phyloP scores from a whole-genome alignment of 2,329 filamentous ascomycete species.

The Fusarium zealandicum region DNA sequence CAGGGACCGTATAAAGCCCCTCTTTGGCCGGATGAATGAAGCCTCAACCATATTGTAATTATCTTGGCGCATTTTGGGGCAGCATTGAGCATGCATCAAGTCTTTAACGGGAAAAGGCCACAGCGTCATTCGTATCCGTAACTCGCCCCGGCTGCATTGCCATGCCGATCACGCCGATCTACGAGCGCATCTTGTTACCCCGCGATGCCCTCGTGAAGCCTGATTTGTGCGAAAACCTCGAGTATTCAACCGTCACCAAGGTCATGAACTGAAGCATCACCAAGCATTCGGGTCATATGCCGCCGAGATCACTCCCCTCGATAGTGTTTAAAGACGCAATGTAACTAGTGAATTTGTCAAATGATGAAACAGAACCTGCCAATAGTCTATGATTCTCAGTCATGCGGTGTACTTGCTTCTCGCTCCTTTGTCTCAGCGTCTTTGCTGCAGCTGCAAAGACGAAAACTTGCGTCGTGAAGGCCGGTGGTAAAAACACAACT shows the following conservation, averaged over 20 bases:
- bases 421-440: neutral
- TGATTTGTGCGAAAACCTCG: neutral
- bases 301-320: neutral
- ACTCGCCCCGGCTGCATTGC: neutral
- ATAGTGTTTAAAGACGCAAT: neutral
- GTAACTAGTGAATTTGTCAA: too few relatives aligned
- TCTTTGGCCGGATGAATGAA: too few relatives aligned
- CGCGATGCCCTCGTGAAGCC: neutral
- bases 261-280: neutral
- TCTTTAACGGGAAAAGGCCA: neutral
- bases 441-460: neutral
- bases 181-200: neutral
- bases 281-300: neutral
- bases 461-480: neutral
- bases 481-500: neutral
- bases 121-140: neutral
- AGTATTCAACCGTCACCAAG: neutral
- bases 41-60: too few relatives aligned
- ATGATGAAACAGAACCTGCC: neutral
- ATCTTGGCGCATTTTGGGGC: too few relatives aligned
- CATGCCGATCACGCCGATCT: neutral
- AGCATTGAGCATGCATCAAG: too few relatives aligned
- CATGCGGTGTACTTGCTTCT: neutral
- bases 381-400: neutral
- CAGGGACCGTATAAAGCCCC: too few relatives aligned